Percentiles rank a stretch among this genome's conserved stretches.
Evolutionary conservation across 2,329 filamentous ascomycete genomes (phyloP).

Genomic region (Thermothelomyces thermophilus): DNA sequence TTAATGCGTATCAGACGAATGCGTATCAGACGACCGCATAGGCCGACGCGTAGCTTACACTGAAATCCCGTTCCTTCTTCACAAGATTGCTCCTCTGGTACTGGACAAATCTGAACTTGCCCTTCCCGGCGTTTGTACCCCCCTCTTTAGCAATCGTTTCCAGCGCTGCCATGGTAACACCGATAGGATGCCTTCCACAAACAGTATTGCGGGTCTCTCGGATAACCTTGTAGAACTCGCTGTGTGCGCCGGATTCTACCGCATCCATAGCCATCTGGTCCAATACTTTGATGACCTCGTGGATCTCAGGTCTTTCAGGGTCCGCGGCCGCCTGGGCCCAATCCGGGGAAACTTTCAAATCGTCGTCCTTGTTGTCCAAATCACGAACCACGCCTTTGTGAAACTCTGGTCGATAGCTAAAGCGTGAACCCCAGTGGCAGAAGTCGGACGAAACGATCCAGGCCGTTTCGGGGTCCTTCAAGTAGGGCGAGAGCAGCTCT

Average conservation of each 20-base stretch:
- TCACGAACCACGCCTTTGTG: constrained; percentile 35
- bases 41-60: constrained; percentile 91
- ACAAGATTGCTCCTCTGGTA: constrained; percentile 84
- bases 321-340: constrained; percentile 11
- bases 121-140: constrained; percentile 32
- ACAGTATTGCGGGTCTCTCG: constrained; percentile 78
- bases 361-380: constrained; percentile 29
- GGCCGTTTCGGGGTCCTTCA: constrained; percentile 66
- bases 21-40: constrained; percentile 62
- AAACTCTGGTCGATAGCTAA: constrained; percentile 76
- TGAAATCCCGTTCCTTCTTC: constrained; percentile 61
- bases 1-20: background rate
- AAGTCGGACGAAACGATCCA: constrained; percentile 95
- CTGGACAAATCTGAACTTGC: constrained; percentile 69
- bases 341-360: constrained; percentile 32
- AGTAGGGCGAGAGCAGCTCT: constrained; percentile 65
- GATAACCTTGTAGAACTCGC: constrained; percentile 62
- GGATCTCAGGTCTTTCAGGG: constrained; percentile 46
- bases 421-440: constrained; percentile 87
- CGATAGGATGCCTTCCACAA: constrained; percentile 91
- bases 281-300: constrained; percentile 75
- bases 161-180: constrained; percentile 81
- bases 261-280: constrained; percentile 80
- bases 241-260: constrained; percentile 69
- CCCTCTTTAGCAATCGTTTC: constrained; percentile 53